Conservation (phyloP, 805 yeast species). For the Yarrowia keelungensis region DNA sequence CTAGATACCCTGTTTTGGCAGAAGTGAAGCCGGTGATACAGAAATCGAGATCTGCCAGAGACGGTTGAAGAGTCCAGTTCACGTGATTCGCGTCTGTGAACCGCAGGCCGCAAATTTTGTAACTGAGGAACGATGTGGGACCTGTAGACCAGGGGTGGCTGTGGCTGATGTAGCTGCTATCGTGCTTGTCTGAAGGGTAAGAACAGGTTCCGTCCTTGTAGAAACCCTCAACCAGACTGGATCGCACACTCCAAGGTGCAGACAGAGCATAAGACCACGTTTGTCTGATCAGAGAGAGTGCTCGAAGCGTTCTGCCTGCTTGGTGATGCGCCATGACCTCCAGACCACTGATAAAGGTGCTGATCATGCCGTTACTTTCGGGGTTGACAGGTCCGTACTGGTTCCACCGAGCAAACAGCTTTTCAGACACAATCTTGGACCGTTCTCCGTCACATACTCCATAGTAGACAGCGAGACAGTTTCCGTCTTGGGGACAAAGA, state of each 20-base stretch:
- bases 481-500: constrained; percentile 25
- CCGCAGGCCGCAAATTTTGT: constrained; percentile 15
- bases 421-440: constrained; percentile 1
- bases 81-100: constrained; percentile 18
- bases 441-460: constrained; percentile 6
- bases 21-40: constrained; percentile 12
- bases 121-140: constrained; percentile 2
- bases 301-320: constrained; percentile 14
- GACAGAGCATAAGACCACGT: neutral
- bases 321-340: constrained; percentile 9
- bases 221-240: constrained; percentile 12
- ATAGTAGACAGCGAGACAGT: constrained; percentile 9
- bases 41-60: neutral
- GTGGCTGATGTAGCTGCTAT: constrained; percentile 23
- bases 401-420: constrained; percentile 9
- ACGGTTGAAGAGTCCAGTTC: constrained; percentile 13
- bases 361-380: constrained; percentile 18
- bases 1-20: constrained; percentile 7
- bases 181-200: constrained; percentile 1
- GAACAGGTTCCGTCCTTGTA: constrained; percentile 29
- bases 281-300: neutral
- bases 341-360: neutral
- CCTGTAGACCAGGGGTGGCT: constrained; percentile 15
- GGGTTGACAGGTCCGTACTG: constrained; percentile 23
- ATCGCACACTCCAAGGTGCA: constrained; percentile 10